Evolutionary conservation across 306 rosid species (phyloP).

Genomic region (Castanea sativa): DNA sequence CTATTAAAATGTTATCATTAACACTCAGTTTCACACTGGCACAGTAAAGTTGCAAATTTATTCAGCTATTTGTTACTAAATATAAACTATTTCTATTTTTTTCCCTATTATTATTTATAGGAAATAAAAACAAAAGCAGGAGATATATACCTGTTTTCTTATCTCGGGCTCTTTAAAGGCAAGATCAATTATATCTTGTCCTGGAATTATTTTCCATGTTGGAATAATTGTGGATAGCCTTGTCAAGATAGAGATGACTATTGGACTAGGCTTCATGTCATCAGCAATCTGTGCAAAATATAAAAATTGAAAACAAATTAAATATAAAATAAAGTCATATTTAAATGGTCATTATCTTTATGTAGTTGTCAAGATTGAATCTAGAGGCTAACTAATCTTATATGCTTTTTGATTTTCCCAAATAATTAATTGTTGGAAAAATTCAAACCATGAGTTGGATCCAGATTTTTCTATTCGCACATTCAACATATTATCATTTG

Average conservation of each 20-base stretch:
- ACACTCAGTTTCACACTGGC: background rate
- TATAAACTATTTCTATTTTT: background rate
- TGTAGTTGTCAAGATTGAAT: background rate
- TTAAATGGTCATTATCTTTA: too few relatives aligned
- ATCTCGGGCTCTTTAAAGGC: conserved; percentile 68
- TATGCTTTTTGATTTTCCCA: too few relatives aligned
- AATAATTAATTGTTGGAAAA: background rate
- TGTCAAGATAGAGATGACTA: conserved; percentile 37
- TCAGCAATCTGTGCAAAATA: conserved; percentile 61
- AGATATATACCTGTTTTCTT: conserved; percentile 51
- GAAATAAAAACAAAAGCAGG: background rate
- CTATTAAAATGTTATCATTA: conserved; percentile 21
- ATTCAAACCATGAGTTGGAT: background rate
- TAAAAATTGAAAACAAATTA: background rate
- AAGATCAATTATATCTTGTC: conserved; percentile 53
- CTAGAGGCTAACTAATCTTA: background rate
- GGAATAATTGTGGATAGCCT: conserved; percentile 59
- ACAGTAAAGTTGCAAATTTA: too few relatives aligned
- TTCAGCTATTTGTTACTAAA: too few relatives aligned
- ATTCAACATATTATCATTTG: background rate
- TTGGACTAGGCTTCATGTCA: conserved; percentile 50
- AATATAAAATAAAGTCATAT: background rate
- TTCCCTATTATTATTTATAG: background rate
- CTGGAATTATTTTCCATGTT: conserved; percentile 70
- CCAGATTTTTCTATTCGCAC: background rate